These are phyloP conservation scores for Canariomyces notabilis DNA, from an alignment of 2,329 filamentous ascomycete species.

Conservation along the genomic window DNA sequence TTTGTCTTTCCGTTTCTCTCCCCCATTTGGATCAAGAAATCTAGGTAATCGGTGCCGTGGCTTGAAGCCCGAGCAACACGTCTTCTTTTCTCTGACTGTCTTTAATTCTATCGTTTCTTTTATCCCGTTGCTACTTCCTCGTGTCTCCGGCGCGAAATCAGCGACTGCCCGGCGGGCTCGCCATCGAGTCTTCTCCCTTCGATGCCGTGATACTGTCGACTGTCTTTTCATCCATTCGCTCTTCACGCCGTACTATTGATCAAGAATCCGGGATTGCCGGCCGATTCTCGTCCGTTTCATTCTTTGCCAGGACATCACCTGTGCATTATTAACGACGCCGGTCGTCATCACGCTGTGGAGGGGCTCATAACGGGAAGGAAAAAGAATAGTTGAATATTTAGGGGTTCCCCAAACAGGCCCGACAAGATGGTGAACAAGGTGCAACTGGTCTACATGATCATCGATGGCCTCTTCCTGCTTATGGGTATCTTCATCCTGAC, in stretches of 20 bases:
- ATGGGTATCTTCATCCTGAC: slow-evolving; percentile 51
- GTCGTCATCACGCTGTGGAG: slow-evolving; percentile 8
- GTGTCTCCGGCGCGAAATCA: not conserved
- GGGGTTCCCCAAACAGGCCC: slow-evolving; percentile 1
- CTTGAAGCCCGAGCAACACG: slow-evolving; percentile 14
- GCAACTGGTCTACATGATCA: slow-evolving; percentile 43
- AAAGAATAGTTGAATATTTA: not conserved
- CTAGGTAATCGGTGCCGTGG: not conserved
- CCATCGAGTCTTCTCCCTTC: slow-evolving; percentile 6
- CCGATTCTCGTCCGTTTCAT: slow-evolving; percentile 24
- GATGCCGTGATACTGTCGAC: slow-evolving; percentile 20
- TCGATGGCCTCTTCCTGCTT: slow-evolving; percentile 47
- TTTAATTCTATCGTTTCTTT: slow-evolving; percentile 3
- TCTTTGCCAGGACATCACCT: slow-evolving; percentile 6
- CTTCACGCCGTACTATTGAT: slow-evolving; percentile 19
- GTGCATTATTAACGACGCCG: slow-evolving; percentile 5
- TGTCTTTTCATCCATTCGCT: slow-evolving; percentile 11
- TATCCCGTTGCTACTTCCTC: slow-evolving; percentile 6
- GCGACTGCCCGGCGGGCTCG: not conserved
- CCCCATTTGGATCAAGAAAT: slow-evolving; percentile 8
- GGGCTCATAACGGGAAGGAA: not conserved
- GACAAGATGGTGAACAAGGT: slow-evolving; percentile 51
- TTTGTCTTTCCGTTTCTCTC: slow-evolving; percentile 6
- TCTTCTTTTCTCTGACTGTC: slow-evolving; percentile 11
- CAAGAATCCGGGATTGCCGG: slow-evolving; percentile 23